phyloP scores from a whole-genome alignment of 2,329 filamentous ascomycete species.

The Thermothelomyces thermophilus region DNA sequence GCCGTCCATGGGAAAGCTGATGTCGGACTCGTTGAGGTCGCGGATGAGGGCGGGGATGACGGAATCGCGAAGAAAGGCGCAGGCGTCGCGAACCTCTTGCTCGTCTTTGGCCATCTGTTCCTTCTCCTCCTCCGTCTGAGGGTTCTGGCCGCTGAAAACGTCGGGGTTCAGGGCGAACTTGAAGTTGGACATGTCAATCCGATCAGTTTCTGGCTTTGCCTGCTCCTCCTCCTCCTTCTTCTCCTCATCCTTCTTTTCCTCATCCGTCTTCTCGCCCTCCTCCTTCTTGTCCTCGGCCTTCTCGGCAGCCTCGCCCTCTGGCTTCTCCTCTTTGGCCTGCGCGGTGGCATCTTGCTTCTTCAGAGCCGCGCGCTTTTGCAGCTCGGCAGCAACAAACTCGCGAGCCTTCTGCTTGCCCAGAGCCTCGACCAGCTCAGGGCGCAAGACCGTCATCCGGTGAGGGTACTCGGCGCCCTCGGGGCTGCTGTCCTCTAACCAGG shows the following conservation, averaged over 20 bases:
- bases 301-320: slow-evolving; percentile 24
- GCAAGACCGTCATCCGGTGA: slow-evolving; percentile 90
- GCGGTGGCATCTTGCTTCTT: slow-evolving; percentile 25
- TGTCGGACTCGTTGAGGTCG: slow-evolving; percentile 84
- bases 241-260: slow-evolving; percentile 26
- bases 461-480: slow-evolving; percentile 61
- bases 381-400: slow-evolving; percentile 76
- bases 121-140: slow-evolving; percentile 88
- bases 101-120: slow-evolving; percentile 76
- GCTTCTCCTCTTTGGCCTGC: slow-evolving; percentile 11
- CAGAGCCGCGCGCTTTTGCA: slow-evolving; percentile 54
- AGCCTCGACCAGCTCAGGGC: slow-evolving; percentile 81
- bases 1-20: slow-evolving; percentile 99
- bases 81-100: slow-evolving; percentile 77
- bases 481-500: slow-evolving; percentile 76
- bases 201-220: slow-evolving; percentile 48
- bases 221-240: slow-evolving; percentile 34
- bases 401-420: slow-evolving; percentile 81
- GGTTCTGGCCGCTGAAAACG: slow-evolving; percentile 85
- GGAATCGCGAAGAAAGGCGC: slow-evolving; percentile 66
- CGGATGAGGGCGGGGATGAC: slow-evolving; percentile 79
- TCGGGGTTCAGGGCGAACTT: slow-evolving; percentile 87
- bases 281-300: slow-evolving; percentile 32
- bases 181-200: slow-evolving; percentile 83
- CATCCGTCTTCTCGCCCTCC: slow-evolving; percentile 21